A percentile compares a stretch with the other conserved stretches of the same genome.
Evolutionary conservation across 2,329 filamentous ascomycete genomes (phyloP).

Genomic region (Stachybotrys echinatus): DNA sequence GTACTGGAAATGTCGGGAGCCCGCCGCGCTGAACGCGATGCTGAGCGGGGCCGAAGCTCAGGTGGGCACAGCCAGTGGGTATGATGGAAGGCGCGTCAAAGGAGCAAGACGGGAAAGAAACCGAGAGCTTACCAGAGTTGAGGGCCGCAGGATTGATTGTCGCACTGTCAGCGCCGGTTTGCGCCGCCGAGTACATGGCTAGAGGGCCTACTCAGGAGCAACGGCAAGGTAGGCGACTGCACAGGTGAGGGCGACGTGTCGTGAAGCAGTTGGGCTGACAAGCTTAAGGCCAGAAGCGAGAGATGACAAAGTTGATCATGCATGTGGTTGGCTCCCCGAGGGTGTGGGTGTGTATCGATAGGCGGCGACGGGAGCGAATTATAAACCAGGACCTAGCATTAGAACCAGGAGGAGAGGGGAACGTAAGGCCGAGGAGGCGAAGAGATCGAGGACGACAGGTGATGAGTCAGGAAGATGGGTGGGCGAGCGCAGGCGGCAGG

Average conservation of each 20-base stretch:
- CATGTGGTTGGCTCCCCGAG: conserved; percentile 44
- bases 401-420: neutral
- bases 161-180: conserved; percentile 75
- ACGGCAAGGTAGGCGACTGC: conserved; percentile 25
- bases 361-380: conserved; percentile 15
- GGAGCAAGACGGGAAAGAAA: conserved; percentile 9
- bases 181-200: conserved; percentile 36
- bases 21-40: no score
- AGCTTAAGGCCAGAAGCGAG: conserved; percentile 33
- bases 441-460: neutral
- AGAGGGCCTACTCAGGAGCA: conserved; percentile 13
- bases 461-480: neutral
- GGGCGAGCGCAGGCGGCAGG: neutral
- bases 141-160: conserved; percentile 89
- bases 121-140: conserved; percentile 63
- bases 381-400: conserved; percentile 3
- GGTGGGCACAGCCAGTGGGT: neutral
- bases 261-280: conserved; percentile 53
- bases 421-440: neutral
- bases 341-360: conserved; percentile 15
- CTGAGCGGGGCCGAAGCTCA: no score
- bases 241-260: conserved; percentile 53
- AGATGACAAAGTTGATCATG: conserved; percentile 41
- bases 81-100: conserved; percentile 9
- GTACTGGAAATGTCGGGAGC: no score